Conservation (phyloP, 140 eudicot genomes). For the Flaveria floridana region DNA sequence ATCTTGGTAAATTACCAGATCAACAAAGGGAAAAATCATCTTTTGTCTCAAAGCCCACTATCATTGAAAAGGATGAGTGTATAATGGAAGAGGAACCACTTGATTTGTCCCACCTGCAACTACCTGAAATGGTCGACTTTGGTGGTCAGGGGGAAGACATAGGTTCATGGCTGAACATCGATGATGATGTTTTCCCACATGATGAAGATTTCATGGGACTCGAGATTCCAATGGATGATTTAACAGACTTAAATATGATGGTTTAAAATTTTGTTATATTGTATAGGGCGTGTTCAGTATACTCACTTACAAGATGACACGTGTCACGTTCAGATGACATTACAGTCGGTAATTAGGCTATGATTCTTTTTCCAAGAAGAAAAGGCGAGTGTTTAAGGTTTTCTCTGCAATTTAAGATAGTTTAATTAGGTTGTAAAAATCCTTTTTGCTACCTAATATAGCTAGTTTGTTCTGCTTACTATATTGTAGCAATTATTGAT, state of each 20-base stretch:
- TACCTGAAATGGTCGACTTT: conserved; percentile 65
- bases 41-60: conserved; percentile 35
- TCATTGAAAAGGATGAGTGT: conserved; percentile 38
- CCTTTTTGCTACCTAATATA: conserved; percentile 45
- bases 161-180: conserved; percentile 84
- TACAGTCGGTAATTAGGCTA: conserved; percentile 36
- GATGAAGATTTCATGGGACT: conserved; percentile 75
- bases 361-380: conserved; percentile 45
- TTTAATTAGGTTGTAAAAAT: conserved; percentile 51
- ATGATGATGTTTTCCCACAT: conserved; percentile 56
- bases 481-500: conserved; percentile 70
- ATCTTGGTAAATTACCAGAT: conserved; percentile 49
- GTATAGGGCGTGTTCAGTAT: conserved; percentile 51
- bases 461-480: conserved; percentile 51
- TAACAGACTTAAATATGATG: conserved; percentile 79
- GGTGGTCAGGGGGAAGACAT: conserved; percentile 62
- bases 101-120: conserved; percentile 68
- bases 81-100: conserved; percentile 53
- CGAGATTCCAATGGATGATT: conserved; percentile 89
- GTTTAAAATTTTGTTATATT: conserved; percentile 44
- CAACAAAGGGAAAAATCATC: conserved; percentile 42
- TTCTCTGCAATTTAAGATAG: conserved; percentile 42
- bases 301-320: conserved; percentile 46
- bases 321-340: conserved; percentile 26
- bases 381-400: conserved; percentile 40